Evolutionary conservation across 306 rosid species (phyloP), one percentile per base, ranked within the genome.

Genomic region (Trifolium fragiferum): DNA sequence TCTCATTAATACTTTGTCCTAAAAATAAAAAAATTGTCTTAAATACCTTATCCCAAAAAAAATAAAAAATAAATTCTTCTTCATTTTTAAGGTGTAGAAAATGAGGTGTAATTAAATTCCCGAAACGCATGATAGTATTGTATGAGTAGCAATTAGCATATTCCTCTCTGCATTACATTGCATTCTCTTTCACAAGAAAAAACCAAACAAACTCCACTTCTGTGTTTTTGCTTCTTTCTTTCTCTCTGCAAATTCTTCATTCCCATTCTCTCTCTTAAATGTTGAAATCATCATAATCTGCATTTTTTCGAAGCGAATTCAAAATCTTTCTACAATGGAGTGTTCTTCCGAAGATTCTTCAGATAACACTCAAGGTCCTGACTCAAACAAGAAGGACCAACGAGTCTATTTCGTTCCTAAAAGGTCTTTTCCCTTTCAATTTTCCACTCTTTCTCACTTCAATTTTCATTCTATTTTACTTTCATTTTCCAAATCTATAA

Each of bases 361-460:
- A 74, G 83, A 84, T 76, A 85, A 84, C 78, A 74, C 85, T 73
- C 86, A 71, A 72, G 77, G 16, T 20, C 83, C 81, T 67, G 80
- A 85, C 78, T 83, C 88, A 6, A 82, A 82, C 63, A 82, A 82
- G 59, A 81, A 80, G 72, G 86, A 87, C 80, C 95, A 90, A 64
- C 88, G 90, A 84, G 86, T 92, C 85, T 94, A 92, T 91, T 90
- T 90, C 81, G 95, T 94, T 59, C 99, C 99, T 46, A 87, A 87
- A 80, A 92, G 99, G 99, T 94, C 55, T 73, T 43, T 21, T 47
- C 25, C 7, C 53, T 72, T 32, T 59, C 58, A 55, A 73, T 59
- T 73, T 68, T 75, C 74, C 67, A 66, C 82, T 75, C 40, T 4
- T 44, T 21, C 27, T 67, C 59, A 63, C 84, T 80, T 71, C 70